Evolutionary conservation across 2,329 filamentous ascomycete genomes (phyloP).

Genomic region (Ceratocystis alfenasii): DNA sequence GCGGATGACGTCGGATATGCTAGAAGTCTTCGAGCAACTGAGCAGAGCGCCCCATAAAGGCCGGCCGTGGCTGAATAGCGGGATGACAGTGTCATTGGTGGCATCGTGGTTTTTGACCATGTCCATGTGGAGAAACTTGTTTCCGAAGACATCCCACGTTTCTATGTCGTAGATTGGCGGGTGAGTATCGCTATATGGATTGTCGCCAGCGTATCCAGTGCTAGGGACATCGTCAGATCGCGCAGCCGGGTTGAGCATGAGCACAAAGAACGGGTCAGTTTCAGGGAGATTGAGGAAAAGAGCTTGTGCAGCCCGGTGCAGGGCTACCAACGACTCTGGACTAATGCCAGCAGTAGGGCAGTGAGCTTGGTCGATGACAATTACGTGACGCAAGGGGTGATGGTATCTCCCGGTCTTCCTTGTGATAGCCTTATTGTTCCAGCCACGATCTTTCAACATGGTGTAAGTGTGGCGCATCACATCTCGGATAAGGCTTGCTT

Average conservation of each 20-base stretch:
- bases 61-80: conserved; percentile 17
- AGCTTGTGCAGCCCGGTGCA: conserved; percentile 20
- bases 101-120: conserved; percentile 9
- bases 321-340: conserved; percentile 11
- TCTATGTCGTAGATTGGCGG: conserved; percentile 17
- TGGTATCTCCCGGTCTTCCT: conserved; percentile 4
- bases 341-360: conserved; percentile 9
- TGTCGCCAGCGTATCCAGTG: neutral
- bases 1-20: conserved; percentile 14
- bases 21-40: conserved; percentile 13
- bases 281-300: conserved; percentile 13
- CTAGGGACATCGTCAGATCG: neutral
- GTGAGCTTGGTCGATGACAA: conserved; percentile 14
- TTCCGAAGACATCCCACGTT: conserved; percentile 14
- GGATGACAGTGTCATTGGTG: neutral
- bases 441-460: neutral
- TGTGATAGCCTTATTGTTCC: conserved; percentile 11
- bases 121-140: conserved; percentile 4
- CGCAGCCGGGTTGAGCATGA: neutral
- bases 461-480: neutral
- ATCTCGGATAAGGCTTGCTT: neutral
- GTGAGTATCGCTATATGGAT: conserved; percentile 14
- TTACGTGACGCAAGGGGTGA: conserved; percentile 9
- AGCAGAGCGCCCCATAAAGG: conserved; percentile 20
- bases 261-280: conserved; percentile 18